Evolutionary conservation across 331 rosid species (phyloP), one percentile per base, ranked within the genome.

Genomic region (Acacia pycnantha): DNA sequence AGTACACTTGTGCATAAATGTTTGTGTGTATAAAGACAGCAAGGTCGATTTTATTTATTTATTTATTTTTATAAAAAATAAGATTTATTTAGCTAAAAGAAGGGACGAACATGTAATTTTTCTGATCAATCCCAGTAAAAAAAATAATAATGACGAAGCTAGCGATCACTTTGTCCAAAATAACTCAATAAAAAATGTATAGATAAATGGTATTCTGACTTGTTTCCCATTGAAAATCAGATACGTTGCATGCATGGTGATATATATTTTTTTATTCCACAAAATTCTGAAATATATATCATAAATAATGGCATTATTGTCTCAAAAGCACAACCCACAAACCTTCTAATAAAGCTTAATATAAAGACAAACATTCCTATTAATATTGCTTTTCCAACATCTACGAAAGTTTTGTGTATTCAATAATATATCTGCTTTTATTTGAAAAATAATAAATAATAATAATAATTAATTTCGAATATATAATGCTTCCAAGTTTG

Each of bases 281-380:
- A 50, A 48, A 64, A 74, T 56, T 8, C 37, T 82, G 48, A 40
- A 40, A 26, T 37, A 37, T 24, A 26, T 58, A 50, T 59, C 0
- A 61, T 62, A 83, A 79, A 65, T n/a, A 69, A 65, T 31, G n/a
- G 54, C 54, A 62, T 50, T 84, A 71, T 71, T 22, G 82, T 81
- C 85, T 80, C 75, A 77, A 86, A 83, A 83, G 83, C 74, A 24
- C 74, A 86, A 72, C 70, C 80, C 75, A 64, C 82, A 77, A 77
- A 44, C 70, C 47, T 70, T 31, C 14, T 64, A 79, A 50, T 70
- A 72, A 58, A 71, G 66, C 59, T 50, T 48, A 85, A 80, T 80
- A 80, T 77, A n/a, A n/a, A n/a, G 82, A 83, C 84, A 86, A 83
- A 80, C 58, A 19, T 79, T 72, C 68, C 35, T 59, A 78, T 78